Conservation (phyloP, 2,329 filamentous ascomycete genomes). For the Penicillium hesseltinei region DNA sequence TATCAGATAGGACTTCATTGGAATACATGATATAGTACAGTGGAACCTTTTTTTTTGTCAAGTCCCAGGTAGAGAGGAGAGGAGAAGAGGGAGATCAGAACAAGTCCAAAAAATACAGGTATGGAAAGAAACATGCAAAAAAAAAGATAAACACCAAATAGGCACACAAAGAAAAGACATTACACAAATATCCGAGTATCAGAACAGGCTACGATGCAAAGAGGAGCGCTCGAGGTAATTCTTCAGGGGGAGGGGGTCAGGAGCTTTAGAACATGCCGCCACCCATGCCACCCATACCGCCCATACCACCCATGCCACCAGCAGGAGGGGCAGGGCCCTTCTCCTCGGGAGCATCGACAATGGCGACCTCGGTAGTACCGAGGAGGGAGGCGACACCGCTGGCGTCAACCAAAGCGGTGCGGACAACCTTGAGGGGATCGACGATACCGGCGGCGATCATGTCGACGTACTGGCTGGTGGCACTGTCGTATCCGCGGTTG, state of each 20-base stretch:
- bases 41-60: slow-evolving; percentile 17
- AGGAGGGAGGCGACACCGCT: slow-evolving; percentile 95
- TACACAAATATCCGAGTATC: slow-evolving; percentile 26
- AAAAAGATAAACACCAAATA: slow-evolving; percentile 22
- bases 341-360: slow-evolving; percentile 93
- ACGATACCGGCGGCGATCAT: slow-evolving; percentile 98
- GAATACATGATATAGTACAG: slow-evolving; percentile 28
- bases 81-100: slow-evolving; percentile 5
- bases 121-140: slow-evolving; percentile 17
- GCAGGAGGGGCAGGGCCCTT: slow-evolving; percentile 63
- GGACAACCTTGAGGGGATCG: slow-evolving; percentile 98
- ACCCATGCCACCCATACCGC: slow-evolving; percentile 62
- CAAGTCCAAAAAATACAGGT: slow-evolving; percentile 24
- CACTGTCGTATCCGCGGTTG: slow-evolving; percentile 96
- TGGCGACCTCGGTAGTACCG: slow-evolving; percentile 96
- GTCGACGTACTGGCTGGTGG: slow-evolving; percentile 97
- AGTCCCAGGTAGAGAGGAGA: slow-evolving; percentile 22
- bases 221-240: slow-evolving; percentile 29
- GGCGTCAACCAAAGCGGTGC: slow-evolving; percentile 90
- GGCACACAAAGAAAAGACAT: slow-evolving; percentile 24
- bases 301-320: slow-evolving; percentile 53
- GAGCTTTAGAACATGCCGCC: slow-evolving; percentile 62
- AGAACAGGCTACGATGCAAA: slow-evolving; percentile 37
- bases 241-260: slow-evolving; percentile 11
- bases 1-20: slow-evolving; percentile 10